A percentile compares a stretch with the other conserved stretches of the same genome.
phyloP scores from a whole-genome alignment of 2,329 filamentous ascomycete species.

The Arthrobotrys sinensis region DNA sequence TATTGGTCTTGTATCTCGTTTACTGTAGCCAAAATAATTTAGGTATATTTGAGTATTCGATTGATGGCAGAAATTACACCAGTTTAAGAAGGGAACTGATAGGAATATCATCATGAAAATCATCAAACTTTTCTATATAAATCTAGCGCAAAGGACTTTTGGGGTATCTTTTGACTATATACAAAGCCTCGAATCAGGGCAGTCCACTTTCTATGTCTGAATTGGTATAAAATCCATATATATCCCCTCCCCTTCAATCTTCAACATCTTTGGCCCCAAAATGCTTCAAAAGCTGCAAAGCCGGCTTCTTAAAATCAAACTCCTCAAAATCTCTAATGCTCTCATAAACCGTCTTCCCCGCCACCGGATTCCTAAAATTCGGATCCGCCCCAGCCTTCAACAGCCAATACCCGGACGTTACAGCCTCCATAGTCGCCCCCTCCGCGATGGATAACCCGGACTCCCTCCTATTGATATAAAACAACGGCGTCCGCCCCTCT shows the following conservation, averaged over 20 bases:
- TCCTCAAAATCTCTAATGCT: conserved; percentile 8
- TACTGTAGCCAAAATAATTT: too few relatives aligned
- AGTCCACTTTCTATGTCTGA: too few relatives aligned
- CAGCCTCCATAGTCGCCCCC: conserved; percentile 8
- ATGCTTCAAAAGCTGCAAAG: conserved; percentile 23
- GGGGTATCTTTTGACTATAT: conserved; percentile 13
- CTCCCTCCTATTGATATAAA: conserved; percentile 36
- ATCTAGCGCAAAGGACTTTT: not conserved
- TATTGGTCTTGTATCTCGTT: too few relatives aligned
- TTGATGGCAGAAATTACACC: too few relatives aligned
- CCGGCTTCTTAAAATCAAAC: conserved; percentile 34
- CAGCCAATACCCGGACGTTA: conserved; percentile 46
- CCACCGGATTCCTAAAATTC: conserved; percentile 31
- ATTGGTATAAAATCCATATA: not conserved
- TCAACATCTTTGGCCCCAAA: conserved; percentile 17
- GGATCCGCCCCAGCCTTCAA: conserved; percentile 51
- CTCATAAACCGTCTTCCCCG: conserved; percentile 41
- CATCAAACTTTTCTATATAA: not conserved
- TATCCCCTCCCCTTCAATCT: not conserved
- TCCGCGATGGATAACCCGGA: conserved; percentile 28
- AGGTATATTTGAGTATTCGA: too few relatives aligned
- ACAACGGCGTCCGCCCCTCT: conserved; percentile 39
- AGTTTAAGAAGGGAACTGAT: too few relatives aligned
- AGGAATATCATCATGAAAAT: too few relatives aligned
- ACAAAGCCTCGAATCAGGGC: not conserved